Base-by-base conservation (phyloP, 176 grass and related monocot genomes). In the Oryza nivara region DNA sequence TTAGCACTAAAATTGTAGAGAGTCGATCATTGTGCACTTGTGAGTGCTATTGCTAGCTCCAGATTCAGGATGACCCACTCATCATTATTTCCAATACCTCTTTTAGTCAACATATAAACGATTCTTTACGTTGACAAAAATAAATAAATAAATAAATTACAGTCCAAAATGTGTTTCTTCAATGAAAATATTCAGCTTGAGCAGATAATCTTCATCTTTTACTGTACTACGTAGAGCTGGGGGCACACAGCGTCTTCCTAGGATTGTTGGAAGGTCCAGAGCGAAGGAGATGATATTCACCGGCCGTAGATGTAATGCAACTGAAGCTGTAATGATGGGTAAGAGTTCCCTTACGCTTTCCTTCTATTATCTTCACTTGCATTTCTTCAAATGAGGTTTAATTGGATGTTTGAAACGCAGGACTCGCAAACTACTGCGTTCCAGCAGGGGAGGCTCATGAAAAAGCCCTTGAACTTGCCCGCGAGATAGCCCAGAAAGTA, bases 241-340 rank as follows among this genome's bases (percentile, higher is more conserved):
- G 48, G 91, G 91, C 19, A 98, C 93, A 4, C 96, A 95, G 67
- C 85, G 89, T 17, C 89, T 95, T 84, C 96, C 96, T 60, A 92
- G 96, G 86, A 86, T 98, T 71, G 73, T 94, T 45, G 93, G 91
- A 76, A 91, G 32, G 65, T 91, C 91, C 66, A 88, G 85, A 74
- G 93, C 96, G 22, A 96, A 98, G 70, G 93, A 94, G 68, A 74
- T 98, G 40, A 94, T 94, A 92, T 89, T 94, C 90, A 98, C 83
- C 12, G 85, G 87, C 6, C 81, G 88, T 30, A 86, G 89, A 85
- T 90, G 94, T 60, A 63, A 83, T 72, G 87, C 87, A 48, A 81
- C 44, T 72, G 88, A 95, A 90, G 93, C 96, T 64, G 48, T 95
- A 48, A 90, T 77, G 46, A 90, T 93, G 64, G 89, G 91, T 92